phyloP scores from a whole-genome alignment of 2,329 filamentous ascomycete genomes.

The Dothideomycetes sp. region DNA sequence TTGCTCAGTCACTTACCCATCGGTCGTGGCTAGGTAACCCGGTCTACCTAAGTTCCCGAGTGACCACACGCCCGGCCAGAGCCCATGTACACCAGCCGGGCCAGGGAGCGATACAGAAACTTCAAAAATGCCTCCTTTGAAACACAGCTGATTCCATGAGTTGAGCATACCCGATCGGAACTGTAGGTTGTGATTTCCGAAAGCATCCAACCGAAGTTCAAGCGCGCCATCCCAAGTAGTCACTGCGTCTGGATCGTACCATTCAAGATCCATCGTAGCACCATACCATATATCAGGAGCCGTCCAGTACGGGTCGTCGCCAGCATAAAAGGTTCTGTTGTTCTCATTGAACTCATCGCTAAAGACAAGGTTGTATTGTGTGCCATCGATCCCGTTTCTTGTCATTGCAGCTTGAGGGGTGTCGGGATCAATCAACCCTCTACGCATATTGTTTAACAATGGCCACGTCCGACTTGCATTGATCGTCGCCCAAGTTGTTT shows the following conservation, averaged over 20 bases:
- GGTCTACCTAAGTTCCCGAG: constrained; percentile 48
- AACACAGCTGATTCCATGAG: constrained; percentile 46
- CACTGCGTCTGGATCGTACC: constrained; percentile 45
- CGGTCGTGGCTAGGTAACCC: constrained; percentile 43
- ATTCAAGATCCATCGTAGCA: constrained; percentile 42
- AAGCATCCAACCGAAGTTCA: constrained; percentile 38
- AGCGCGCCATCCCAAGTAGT: constrained; percentile 41
- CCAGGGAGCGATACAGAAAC: constrained; percentile 45
- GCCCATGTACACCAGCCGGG: constrained; percentile 38
- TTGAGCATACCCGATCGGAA: constrained; percentile 45
- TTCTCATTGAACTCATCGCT: constrained; percentile 48
- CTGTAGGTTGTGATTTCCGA: constrained; percentile 37
- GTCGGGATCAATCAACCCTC: constrained; percentile 42
- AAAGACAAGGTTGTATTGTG: constrained; percentile 42
- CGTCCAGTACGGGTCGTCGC: constrained; percentile 49
- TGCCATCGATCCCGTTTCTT: constrained; percentile 37
- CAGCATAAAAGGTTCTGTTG: constrained; percentile 46
- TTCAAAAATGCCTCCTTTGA: constrained; percentile 46
- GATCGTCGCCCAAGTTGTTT: constrained; percentile 35
- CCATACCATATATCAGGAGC: constrained; percentile 48
- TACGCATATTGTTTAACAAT: constrained; percentile 40
- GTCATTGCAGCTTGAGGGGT: constrained; percentile 40
- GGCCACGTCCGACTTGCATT: constrained; percentile 38
- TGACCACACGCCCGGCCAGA: constrained; percentile 47
- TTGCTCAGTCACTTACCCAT: too few relatives aligned